phyloP scores from a whole-genome alignment of 2,329 filamentous ascomycete genomes.

The Microsporum canis region DNA sequence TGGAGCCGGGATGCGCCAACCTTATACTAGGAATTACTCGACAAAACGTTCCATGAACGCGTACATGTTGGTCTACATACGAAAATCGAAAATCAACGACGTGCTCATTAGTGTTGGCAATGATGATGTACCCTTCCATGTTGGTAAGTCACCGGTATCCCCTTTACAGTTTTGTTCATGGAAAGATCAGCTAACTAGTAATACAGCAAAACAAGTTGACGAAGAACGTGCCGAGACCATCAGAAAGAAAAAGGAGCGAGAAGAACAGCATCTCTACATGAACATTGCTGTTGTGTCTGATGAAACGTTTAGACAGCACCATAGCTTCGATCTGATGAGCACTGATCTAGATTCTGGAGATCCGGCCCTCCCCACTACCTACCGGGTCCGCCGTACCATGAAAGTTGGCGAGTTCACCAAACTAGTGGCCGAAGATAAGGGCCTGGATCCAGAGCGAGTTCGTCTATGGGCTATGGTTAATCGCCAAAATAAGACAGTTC shows the following conservation, averaged over 20 bases:
- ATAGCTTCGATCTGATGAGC: conserved; percentile 70
- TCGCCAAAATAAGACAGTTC: conserved; percentile 89
- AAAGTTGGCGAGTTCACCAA: conserved; percentile 64
- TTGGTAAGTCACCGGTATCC: conserved; percentile 45
- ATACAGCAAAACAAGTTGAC: conserved; percentile 56
- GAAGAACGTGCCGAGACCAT: conserved; percentile 71
- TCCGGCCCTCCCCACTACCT: conserved; percentile 57
- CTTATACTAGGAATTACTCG: conserved; percentile 52
- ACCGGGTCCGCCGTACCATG: conserved; percentile 63
- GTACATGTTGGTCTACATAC: conserved; percentile 98
- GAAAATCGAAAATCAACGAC: conserved; percentile 71
- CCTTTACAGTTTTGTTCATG: not conserved
- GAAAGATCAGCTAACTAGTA: conserved; percentile 16
- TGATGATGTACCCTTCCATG: conserved; percentile 68
- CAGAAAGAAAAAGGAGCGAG: conserved; percentile 71
- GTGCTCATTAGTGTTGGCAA: conserved; percentile 67
- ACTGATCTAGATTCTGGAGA: conserved; percentile 53
- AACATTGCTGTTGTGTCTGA: conserved; percentile 71
- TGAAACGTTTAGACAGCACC: conserved; percentile 66
- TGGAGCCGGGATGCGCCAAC: conserved; percentile 51
- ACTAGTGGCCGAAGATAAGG: conserved; percentile 59
- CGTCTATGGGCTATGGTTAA: conserved; percentile 97
- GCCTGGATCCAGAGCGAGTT: conserved; percentile 55
- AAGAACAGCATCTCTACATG: conserved; percentile 90
- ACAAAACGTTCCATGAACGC: conserved; percentile 69